Evolutionary conservation across 2,329 filamentous ascomycete genomes (phyloP), one percentile per base, ranked within the genome.

Genomic region (Nemania sp.): DNA sequence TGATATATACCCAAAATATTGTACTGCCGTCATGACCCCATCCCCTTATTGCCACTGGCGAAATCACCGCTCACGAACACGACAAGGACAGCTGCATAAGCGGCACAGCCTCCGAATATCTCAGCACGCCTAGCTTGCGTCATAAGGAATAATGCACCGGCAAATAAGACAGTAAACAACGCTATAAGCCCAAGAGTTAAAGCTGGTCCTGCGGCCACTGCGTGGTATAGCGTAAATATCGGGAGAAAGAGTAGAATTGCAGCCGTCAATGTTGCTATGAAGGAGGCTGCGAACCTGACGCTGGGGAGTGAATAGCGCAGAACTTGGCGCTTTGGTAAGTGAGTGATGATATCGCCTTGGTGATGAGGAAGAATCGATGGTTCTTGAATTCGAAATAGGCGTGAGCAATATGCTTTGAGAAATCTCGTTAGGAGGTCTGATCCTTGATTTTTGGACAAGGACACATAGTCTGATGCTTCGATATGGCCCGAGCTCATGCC

Each of bases 11-110:
- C 3, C 7, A 29, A 3, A 29, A 29, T 3, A 29, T 29, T 29
- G n/a, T 29, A 29, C 25, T 29, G 25, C 25, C 25, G 3, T 29
- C 25, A 29, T 7, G 25, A 29, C 25, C 25, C 25, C 3, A 7
- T 29, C 25, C 25, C 25, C 25, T 29, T 29, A 29, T 29, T 29
- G 25, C 20, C 15, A 39, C 48, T 34, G 10, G 17, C 48, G 18
- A 50, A 50, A 50, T 39, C 48, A 3, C 48, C 32, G n/a, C 48
- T 50, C 25, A 39, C 32, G 39, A 50, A 50, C 17, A 50, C 48
- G 12, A 50, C 48, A n/a, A 50, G 48, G 17, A 50, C 48, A 6
- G 48, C 48, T 13, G 48, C 48, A 21, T 50, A 50, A 3, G 48
- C 48, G 18, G 48, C 48, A n/a, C 48, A 50, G 20, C n/a, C 48